A percentile compares a stretch with the other conserved stretches of the same genome.
phyloP scores from a whole-genome alignment of 306 rosid species.

The Clitoria ternatea region DNA sequence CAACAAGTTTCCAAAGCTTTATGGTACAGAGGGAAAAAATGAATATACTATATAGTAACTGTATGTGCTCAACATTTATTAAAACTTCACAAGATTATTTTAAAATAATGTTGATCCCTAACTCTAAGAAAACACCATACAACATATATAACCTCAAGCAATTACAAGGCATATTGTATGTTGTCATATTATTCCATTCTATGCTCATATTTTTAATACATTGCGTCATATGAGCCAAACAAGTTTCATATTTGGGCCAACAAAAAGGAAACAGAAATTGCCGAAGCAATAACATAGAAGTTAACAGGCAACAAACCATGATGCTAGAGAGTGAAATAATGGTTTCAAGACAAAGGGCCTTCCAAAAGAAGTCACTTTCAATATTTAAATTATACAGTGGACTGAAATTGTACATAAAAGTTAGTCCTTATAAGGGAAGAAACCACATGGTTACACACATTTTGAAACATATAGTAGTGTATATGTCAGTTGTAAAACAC shows the following conservation, averaged over 20 bases:
- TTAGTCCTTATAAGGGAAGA: conserved; percentile 11
- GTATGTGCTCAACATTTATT: not conserved
- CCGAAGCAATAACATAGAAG: not conserved
- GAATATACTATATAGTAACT: not conserved
- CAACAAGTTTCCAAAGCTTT: conserved; percentile 10
- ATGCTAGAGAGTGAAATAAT: conserved; percentile 4
- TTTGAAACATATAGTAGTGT: not conserved
- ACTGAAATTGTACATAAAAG: conserved; percentile 10
- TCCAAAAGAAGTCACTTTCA: conserved; percentile 11
- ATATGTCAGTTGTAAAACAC: not conserved
- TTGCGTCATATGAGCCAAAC: not conserved
- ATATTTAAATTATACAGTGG: not conserved
- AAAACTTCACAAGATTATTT: not conserved
- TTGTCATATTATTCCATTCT: not conserved
- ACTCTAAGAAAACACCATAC: conserved; percentile 8
- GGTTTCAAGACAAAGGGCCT: not conserved
- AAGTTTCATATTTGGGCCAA: not conserved
- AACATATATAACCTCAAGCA: not conserved
- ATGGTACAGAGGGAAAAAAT: not conserved
- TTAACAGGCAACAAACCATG: conserved; percentile 2
- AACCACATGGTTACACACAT: not conserved
- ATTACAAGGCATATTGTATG: not conserved
- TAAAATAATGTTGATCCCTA: not conserved
- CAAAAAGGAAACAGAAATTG: conserved; percentile 18
- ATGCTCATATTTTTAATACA: conserved; percentile 2